Percentiles rank a stretch among this genome's conserved stretches.
Evolutionary conservation across 306 rosid species (phyloP).

Genomic region (Dalbergia cultrata): DNA sequence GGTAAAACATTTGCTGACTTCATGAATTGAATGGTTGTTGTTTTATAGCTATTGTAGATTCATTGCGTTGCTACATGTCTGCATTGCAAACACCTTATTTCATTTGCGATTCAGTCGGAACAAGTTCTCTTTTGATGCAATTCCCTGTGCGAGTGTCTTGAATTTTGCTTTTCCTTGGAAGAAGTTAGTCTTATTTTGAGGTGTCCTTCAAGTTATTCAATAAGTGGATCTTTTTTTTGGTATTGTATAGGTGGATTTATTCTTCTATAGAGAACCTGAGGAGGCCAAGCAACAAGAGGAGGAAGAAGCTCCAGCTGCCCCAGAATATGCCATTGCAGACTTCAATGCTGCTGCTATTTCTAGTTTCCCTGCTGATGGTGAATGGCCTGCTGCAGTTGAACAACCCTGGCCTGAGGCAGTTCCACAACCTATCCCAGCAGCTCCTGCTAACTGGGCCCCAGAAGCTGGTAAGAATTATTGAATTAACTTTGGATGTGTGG

Average conservation of each 20-base stretch:
- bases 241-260: conserved; percentile 75
- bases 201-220: neutral
- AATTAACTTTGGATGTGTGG: neutral
- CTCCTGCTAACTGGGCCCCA: conserved; percentile 41
- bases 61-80: conserved; percentile 1
- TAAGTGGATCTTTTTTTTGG: neutral
- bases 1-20: conserved; percentile 54
- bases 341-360: conserved; percentile 49
- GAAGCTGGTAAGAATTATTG: conserved; percentile 42
- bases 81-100: neutral
- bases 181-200: neutral
- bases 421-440: conserved; percentile 45
- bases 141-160: neutral
- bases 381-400: conserved; percentile 47
- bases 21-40: neutral
- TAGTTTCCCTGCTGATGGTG: conserved; percentile 45
- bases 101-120: neutral
- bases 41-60: neutral
- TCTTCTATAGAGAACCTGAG: conserved; percentile 93
- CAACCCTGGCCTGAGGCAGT: conserved; percentile 45
- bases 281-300: conserved; percentile 80
- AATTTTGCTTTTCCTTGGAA: neutral
- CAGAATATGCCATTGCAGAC: conserved; percentile 60
- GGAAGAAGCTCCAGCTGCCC: conserved; percentile 60
- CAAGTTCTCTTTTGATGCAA: neutral